A percentile compares a stretch with the other conserved stretches of the same genome.
These are phyloP conservation scores for Umbelopsis isabellina DNA, from an alignment of 192 early-diverging fungal genomes.

Conservation along the genomic window DNA sequence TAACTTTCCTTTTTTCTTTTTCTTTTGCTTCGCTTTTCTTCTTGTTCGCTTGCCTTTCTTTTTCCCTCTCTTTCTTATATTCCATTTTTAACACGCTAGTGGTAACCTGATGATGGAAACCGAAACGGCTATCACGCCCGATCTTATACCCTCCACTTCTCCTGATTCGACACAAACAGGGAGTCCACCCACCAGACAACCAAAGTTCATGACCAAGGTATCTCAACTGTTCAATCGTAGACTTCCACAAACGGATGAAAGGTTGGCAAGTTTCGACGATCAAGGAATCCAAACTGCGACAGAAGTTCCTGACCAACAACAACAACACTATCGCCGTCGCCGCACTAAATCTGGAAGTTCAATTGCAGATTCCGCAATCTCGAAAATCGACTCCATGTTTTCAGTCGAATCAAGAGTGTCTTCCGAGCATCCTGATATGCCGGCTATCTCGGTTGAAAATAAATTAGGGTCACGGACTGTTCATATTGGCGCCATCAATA, in stretches of 20 bases:
- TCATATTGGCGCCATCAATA: slow-evolving; percentile 5
- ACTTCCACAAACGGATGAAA: slow-evolving; percentile 5
- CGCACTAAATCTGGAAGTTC: slow-evolving; percentile 22
- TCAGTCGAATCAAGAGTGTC: slow-evolving; percentile 16
- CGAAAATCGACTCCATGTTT: slow-evolving; percentile 18
- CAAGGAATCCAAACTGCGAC: slow-evolving; percentile 15
- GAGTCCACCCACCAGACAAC: slow-evolving; percentile 9
- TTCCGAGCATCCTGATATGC: slow-evolving; percentile 1
- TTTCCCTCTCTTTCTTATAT: neutral
- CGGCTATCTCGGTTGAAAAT: slow-evolving; percentile 8
- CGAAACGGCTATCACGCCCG: slow-evolving; percentile 18
- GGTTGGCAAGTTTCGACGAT: neutral
- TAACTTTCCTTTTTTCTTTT: neutral
- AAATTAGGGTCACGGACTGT: slow-evolving; percentile 11
- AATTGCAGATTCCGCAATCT: slow-evolving; percentile 11
- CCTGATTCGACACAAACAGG: slow-evolving; percentile 13
- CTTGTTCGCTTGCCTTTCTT: neutral
- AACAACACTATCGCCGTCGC: slow-evolving; percentile 18
- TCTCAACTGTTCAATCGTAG: slow-evolving; percentile 12
- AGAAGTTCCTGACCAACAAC: slow-evolving; percentile 2
- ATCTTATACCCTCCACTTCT: slow-evolving; percentile 18
- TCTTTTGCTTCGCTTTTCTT: neutral
- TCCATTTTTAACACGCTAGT: neutral
- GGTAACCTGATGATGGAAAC: slow-evolving; percentile 4
- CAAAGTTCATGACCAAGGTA: slow-evolving; percentile 12